phyloP scores from a whole-genome alignment of 352 stramenopile genomes.

The Phytophthora agathidicida region DNA sequence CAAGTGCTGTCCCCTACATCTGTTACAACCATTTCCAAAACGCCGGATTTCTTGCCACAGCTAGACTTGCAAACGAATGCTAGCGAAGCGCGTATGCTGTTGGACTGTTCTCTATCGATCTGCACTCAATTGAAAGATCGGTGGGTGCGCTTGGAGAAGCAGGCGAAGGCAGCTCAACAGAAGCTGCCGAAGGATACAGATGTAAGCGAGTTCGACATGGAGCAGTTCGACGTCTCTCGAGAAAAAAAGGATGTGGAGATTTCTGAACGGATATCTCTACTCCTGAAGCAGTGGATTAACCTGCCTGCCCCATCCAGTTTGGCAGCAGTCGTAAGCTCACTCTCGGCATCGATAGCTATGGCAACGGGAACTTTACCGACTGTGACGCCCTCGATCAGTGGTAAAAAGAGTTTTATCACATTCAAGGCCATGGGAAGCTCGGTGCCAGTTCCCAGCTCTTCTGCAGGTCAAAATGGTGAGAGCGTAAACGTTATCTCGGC shows the following conservation, averaged over 20 bases:
- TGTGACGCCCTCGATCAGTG: neutral
- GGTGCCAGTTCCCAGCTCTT: constrained; percentile 9
- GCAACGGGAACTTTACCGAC: neutral
- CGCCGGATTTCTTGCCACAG: constrained; percentile 55
- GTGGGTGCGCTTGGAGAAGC: constrained; percentile 68
- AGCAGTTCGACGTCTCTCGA: constrained; percentile 60
- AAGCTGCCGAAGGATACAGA: constrained; percentile 21
- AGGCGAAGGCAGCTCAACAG: constrained; percentile 37
- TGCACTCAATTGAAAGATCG: constrained; percentile 63
- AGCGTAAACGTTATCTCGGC: constrained; percentile 21
- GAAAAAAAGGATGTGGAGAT: constrained; percentile 63
- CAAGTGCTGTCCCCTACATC: constrained; percentile 33
- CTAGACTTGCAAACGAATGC: constrained; percentile 50
- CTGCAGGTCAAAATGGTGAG: constrained; percentile 13
- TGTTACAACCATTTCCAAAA: constrained; percentile 2
- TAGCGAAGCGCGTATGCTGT: constrained; percentile 49
- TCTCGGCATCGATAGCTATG: constrained; percentile 1
- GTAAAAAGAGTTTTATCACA: constrained; percentile 29
- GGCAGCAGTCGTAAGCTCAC: constrained; percentile 11
- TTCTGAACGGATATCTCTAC: constrained; percentile 48
- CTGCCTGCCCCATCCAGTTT: constrained; percentile 33
- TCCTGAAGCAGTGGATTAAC: constrained; percentile 69
- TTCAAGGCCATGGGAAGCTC: constrained; percentile 30
- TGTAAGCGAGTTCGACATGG: constrained; percentile 51
- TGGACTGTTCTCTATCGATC: constrained; percentile 66